Conservation (phyloP, 441 rosid genomes). For the Pelargonium exstipulatum region DNA sequence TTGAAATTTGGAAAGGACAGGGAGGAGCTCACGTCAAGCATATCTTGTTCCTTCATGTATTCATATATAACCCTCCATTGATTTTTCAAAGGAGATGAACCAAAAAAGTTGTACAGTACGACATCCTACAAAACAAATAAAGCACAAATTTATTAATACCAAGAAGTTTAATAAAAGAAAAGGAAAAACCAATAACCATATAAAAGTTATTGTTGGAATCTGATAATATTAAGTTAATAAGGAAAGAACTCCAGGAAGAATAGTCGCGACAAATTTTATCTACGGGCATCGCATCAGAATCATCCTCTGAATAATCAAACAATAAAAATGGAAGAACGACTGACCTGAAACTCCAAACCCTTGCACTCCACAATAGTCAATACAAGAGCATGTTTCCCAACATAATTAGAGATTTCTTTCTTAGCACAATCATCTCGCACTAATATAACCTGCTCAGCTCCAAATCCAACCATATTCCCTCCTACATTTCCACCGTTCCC, state of each 20-base stretch:
- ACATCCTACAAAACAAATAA: constrained; percentile 36
- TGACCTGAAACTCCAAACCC: constrained; percentile 59
- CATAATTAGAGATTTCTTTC: constrained; percentile 30
- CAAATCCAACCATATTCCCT: constrained; percentile 37
- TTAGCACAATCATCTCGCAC: constrained; percentile 41
- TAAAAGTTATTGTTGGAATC: background rate
- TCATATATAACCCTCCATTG: constrained; percentile 46
- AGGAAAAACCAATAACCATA: background rate
- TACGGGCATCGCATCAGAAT: background rate
- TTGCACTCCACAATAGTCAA: constrained; percentile 50
- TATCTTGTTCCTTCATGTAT: constrained; percentile 37
- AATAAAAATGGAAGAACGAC: background rate
- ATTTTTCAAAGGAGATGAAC: constrained; percentile 40
- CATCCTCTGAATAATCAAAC: background rate
- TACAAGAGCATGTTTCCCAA: constrained; percentile 51
- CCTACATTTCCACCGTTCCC: constrained; percentile 24
- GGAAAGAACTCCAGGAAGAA: background rate
- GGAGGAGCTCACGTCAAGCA: constrained; percentile 25
- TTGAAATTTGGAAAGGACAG: constrained; percentile 31
- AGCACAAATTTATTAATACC: background rate
- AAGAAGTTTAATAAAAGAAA: background rate
- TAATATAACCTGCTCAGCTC: constrained; percentile 52
- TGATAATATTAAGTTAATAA: background rate
- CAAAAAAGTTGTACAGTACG: constrained; percentile 42
- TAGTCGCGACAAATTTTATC: background rate